Evolutionary conservation across 2,329 filamentous ascomycete species (phyloP).

Genomic region (Huntiella moniliformis): DNA sequence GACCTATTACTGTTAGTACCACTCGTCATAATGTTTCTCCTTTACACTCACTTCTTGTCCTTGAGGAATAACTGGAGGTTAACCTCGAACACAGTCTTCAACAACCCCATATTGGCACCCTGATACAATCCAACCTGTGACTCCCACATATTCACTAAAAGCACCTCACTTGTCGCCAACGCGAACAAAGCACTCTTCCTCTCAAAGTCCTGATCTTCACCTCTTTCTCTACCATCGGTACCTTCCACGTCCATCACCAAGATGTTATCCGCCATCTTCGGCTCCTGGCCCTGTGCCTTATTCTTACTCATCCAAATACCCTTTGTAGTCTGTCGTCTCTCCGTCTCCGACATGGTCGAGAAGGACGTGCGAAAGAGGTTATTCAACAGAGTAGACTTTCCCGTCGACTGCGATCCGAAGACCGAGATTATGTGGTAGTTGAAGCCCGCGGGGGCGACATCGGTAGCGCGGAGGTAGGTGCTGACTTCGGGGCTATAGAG

Average conservation of each 20-base stretch:
- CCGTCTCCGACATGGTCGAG: conserved; percentile 90
- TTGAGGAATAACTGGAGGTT: conserved; percentile 94
- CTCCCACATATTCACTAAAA: conserved; percentile 99
- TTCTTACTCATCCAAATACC: conserved; percentile 99
- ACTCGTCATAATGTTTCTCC: neutral
- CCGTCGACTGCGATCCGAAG: conserved; percentile 95
- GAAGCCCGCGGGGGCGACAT: conserved; percentile 77
- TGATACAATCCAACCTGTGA: conserved; percentile 96
- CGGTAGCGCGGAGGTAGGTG: conserved; percentile 61
- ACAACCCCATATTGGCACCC: conserved; percentile 92
- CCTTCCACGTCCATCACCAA: conserved; percentile 98
- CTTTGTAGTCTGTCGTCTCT: conserved; percentile 92
- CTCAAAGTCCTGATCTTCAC: conserved; percentile 98
- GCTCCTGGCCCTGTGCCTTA: conserved; percentile 40
- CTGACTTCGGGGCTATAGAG: conserved; percentile 49
- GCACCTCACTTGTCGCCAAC: conserved; percentile 87
- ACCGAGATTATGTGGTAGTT: conserved; percentile 99
- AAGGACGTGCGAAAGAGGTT: conserved; percentile 90
- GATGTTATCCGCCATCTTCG: conserved; percentile 85
- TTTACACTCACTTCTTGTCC: conserved; percentile 46
- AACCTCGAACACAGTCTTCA: conserved; percentile 98
- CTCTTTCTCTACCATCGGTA: conserved; percentile 85
- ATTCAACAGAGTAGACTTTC: conserved; percentile 94
- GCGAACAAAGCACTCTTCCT: conserved; percentile 95
- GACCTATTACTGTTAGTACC: conserved; percentile 22